Evolutionary conservation across 768 basidiomycete species (phyloP), one percentile per base, ranked within the genome.

Genomic region (Suillus luteus): DNA sequence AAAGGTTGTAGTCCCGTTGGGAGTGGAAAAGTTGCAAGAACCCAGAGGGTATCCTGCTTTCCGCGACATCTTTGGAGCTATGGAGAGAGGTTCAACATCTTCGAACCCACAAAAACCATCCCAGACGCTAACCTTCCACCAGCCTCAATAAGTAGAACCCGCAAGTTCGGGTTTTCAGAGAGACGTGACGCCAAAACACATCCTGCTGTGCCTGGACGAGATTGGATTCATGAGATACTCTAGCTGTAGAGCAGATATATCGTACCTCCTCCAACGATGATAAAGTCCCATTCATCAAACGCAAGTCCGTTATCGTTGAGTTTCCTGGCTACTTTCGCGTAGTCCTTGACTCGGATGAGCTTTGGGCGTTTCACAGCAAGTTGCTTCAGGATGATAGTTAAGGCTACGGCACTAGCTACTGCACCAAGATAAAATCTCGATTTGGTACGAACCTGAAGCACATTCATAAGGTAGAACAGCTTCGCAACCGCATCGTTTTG

Each of bases 221-320:
- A 24, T 38, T 12, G 14, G 6, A 5, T 14, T 38, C 38, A 5
- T 33, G 15, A 57, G 15, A 38, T 10, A 10, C 14, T 40, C 22
- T 27, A 24, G 17, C 38, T 10, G 8, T 15, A 19, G 31, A 38
- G 24, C 8, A n/a, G 2, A 37, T 41, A 64, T 5, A 24, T 40
- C 60, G 62, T 60, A 83, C 85, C 85, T 78, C 86, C 86, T 3
- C 85, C 85, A 51, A 85, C 77, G 63, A 86, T 75, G 55, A 87
- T 76, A 58, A 85, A 76, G 69, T 87, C 84, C 63, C 78, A 84
- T 59, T 81, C 77, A 12, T 76, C 69, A 41, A 65, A 64, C 14
- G 63, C 59, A 9, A 24, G 54, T 2, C 33, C 58, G 7, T 57
- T 31, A 2, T 49, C 12, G 14, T 62, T 59, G 5, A 64, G 35